phyloP scores from a whole-genome alignment of 306 rosid genomes.

The Begonia loranthoides region DNA sequence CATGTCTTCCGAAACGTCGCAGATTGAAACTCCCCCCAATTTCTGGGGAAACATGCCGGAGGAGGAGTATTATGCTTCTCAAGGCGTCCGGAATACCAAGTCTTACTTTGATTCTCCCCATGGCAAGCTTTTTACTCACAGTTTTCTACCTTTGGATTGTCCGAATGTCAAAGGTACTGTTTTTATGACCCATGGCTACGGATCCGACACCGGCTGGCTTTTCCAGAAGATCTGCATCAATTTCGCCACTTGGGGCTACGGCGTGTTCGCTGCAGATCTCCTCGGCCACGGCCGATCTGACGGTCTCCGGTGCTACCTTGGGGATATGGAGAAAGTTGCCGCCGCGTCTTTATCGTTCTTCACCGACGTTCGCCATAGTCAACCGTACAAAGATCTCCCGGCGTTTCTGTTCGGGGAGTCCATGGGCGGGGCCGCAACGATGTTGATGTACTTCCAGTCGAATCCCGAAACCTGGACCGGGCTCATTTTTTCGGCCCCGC shows the following conservation, averaged over 20 bases:
- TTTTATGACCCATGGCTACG: constrained; percentile 88
- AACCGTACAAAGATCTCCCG: constrained; percentile 34
- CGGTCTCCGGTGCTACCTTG: constrained; percentile 82
- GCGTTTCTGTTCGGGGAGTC: constrained; percentile 96
- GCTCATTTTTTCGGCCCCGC: constrained; percentile 77
- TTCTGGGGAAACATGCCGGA: constrained; percentile 80
- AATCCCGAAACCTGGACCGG: constrained; percentile 79
- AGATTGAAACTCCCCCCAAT: constrained; percentile 33
- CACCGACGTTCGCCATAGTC: constrained; percentile 44
- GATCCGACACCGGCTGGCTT: constrained; percentile 97
- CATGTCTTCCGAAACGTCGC: neutral
- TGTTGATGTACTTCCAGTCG: constrained; percentile 76
- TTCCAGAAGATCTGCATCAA: constrained; percentile 80
- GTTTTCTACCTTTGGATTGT: constrained; percentile 44
- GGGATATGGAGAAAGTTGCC: constrained; percentile 69
- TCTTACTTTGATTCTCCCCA: constrained; percentile 58
- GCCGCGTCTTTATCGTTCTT: constrained; percentile 61
- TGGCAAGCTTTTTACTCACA: constrained; percentile 69
- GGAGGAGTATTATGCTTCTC: constrained; percentile 82
- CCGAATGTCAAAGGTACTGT: constrained; percentile 48
- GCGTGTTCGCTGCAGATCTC: constrained; percentile 87
- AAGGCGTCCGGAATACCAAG: constrained; percentile 58
- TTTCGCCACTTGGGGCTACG: constrained; percentile 82
- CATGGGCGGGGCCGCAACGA: constrained; percentile 66
- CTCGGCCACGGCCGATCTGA: constrained; percentile 93